phyloP scores from a whole-genome alignment of 140 eudicot genomes.

The Bidens hawaiensis region DNA sequence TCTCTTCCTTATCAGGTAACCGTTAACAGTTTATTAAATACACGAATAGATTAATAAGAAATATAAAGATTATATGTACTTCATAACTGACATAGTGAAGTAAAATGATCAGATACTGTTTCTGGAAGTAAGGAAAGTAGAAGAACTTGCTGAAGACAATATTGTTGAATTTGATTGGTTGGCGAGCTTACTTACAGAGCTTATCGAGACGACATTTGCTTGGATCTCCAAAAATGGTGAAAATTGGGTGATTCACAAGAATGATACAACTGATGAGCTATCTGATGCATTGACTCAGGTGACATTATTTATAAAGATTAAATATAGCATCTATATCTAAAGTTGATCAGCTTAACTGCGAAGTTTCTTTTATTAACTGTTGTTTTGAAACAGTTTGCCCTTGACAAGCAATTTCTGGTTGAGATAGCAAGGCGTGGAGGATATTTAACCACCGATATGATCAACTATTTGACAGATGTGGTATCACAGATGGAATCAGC shows the following conservation, averaged over 20 bases:
- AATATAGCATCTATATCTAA: not conserved
- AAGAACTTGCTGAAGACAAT: conserved; percentile 59
- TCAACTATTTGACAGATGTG: conserved; percentile 29
- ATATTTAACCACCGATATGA: conserved; percentile 39
- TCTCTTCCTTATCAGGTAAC: conserved; percentile 66
- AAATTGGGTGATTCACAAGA: conserved; percentile 15
- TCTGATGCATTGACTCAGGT: conserved; percentile 50
- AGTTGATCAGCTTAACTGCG: not conserved
- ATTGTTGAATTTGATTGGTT: conserved; percentile 47
- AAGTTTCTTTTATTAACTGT: not conserved
- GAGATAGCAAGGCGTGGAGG: conserved; percentile 63
- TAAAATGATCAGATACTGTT: conserved; percentile 49
- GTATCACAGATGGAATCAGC: conserved; percentile 42
- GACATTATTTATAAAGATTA: not conserved
- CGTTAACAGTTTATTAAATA: not conserved
- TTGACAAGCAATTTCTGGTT: conserved; percentile 64
- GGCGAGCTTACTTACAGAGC: conserved; percentile 40
- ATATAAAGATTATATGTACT: not conserved
- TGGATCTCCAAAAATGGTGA: conserved; percentile 39
- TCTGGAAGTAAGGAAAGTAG: conserved; percentile 55
- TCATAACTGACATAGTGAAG: conserved; percentile 13
- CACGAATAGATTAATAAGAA: not conserved
- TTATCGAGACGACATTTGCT: conserved; percentile 39
- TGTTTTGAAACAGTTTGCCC: conserved; percentile 34
- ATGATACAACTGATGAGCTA: conserved; percentile 31